Percentiles rank a stretch among this genome's conserved stretches.
Conservation (phyloP, 1,139 yeast species). For the Suhomyces wounanorum region DNA sequence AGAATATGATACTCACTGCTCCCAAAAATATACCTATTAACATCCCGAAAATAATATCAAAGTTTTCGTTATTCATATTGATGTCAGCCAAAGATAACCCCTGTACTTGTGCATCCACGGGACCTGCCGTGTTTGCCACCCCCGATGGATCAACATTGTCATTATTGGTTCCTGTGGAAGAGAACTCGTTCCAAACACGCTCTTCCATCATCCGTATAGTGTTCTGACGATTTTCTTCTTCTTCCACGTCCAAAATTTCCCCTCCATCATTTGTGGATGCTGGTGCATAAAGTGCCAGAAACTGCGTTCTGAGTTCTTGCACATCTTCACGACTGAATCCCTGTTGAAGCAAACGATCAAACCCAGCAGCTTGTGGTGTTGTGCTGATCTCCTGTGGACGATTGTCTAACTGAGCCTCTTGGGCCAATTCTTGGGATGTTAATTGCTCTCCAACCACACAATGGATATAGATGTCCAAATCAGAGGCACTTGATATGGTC, state of each 20-base stretch:
- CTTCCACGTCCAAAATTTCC: constrained; percentile 41
- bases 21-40: constrained; percentile 67
- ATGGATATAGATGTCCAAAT: constrained; percentile 57
- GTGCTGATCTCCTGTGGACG: constrained; percentile 53
- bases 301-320: constrained; percentile 69
- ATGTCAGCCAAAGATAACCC: constrained; percentile 32
- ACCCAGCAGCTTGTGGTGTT: constrained; percentile 76
- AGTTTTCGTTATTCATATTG: constrained; percentile 47
- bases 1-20: constrained; percentile 55
- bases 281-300: constrained; percentile 63
- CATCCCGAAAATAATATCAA: constrained; percentile 64
- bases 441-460: constrained; percentile 79
- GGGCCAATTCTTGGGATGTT: constrained; percentile 55
- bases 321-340: constrained; percentile 84
- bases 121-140: constrained; percentile 5
- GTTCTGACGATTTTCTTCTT: constrained; percentile 38
- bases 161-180: constrained; percentile 41
- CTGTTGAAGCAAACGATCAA: constrained; percentile 77
- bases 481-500: not conserved
- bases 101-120: constrained; percentile 12
- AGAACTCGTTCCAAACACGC: constrained; percentile 79
- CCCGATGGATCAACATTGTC: not conserved
- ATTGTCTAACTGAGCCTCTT: constrained; percentile 64
- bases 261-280: constrained; percentile 7
- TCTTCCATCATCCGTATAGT: constrained; percentile 72